Percentiles rank a stretch among this genome's conserved stretches.
Conservation (phyloP, 164 flowering plant species). For the Buxus sempervirens region DNA sequence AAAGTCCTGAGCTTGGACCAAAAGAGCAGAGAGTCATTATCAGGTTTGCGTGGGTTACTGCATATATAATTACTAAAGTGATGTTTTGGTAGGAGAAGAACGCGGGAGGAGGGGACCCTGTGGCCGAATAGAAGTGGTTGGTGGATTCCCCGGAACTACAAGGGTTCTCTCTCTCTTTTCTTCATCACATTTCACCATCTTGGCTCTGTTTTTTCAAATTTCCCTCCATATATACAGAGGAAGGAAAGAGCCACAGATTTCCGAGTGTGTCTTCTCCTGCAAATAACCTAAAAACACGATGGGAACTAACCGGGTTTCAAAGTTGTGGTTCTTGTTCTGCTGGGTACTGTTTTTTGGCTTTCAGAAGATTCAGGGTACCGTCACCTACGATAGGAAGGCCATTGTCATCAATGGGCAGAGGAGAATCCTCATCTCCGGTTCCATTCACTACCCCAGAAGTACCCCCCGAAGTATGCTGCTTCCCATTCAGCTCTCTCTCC, state of each 20-base stretch:
- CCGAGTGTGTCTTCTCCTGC: slow-evolving; percentile 5
- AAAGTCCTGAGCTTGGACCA: neutral
- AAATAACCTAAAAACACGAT: slow-evolving; percentile 15
- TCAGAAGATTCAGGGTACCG: slow-evolving; percentile 38
- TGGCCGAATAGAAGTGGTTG: neutral
- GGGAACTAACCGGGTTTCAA: slow-evolving; percentile 57
- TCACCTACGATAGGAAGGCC: slow-evolving; percentile 69
- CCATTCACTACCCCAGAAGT: slow-evolving; percentile 92
- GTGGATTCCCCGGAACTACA: slow-evolving; percentile 14
- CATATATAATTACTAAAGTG: neutral
- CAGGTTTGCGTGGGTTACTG: no score
- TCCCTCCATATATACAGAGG: neutral
- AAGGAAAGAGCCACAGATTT: neutral
- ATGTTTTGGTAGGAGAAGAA: neutral
- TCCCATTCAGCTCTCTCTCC: slow-evolving; percentile 3
- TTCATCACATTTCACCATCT: slow-evolving; percentile 24
- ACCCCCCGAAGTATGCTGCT: slow-evolving; percentile 64
- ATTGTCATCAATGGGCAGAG: slow-evolving; percentile 69
- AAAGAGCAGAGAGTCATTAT: no score
- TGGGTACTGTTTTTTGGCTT: slow-evolving; percentile 27
- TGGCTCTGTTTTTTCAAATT: slow-evolving; percentile 1
- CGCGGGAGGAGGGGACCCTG: neutral
- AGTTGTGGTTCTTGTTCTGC: slow-evolving; percentile 24
- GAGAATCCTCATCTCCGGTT: slow-evolving; percentile 82
- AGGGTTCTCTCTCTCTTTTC: slow-evolving; percentile 39